Evolutionary conservation across 169 alveolate genomes (phyloP), one percentile per base, ranked within the genome.

Genomic region (Plasmodium knowlesi): DNA sequence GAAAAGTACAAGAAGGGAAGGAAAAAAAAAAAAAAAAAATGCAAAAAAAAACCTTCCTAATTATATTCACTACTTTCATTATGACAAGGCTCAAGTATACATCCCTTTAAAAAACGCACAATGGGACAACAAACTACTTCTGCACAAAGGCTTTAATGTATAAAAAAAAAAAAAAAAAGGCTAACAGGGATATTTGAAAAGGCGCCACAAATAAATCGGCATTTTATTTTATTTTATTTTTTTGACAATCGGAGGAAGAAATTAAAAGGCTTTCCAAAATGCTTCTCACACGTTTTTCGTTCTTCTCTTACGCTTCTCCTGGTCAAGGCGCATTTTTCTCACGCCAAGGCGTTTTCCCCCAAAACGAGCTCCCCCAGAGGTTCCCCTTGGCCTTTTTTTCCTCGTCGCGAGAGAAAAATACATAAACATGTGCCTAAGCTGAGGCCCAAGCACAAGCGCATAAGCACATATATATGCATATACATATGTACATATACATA

Each of bases 201-300:
- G 76, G 76, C n/a, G 30, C 8, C 30, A 81, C 32, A 81, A 81
- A 81, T 81, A 32, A 81, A 50, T 50, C 4, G 72, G 72, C 76
- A 67, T 67, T 25, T n/a, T n/a, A n/a, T n/a, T n/a, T n/a, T n/a
- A n/a, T n/a, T n/a, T n/a, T n/a, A n/a, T n/a, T 67, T 50, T 50
- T 67, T 67, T 67, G n/a, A 67, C 76, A 67, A 67, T 67, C 76
- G 37, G 30, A 67, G 76, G 76, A 12, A 9, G n/a, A 16, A 10
- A 67, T 25, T 25, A 67, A 67, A 67, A 2, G 76, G 76, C 76
- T 67, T 67, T 28, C 76, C 39, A 67, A 25, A n/a, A 19, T 16
- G n/a, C 19, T 50, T 14, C 61, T 50, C 61, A 16, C 61, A 16
- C 61, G 61, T 5, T 43, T 50, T 14, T 12, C 19, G n/a, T n/a